These are phyloP conservation scores for Myriangium duriaei DNA, from an alignment of 2,329 filamentous ascomycete species.

Conservation along the genomic window DNA sequence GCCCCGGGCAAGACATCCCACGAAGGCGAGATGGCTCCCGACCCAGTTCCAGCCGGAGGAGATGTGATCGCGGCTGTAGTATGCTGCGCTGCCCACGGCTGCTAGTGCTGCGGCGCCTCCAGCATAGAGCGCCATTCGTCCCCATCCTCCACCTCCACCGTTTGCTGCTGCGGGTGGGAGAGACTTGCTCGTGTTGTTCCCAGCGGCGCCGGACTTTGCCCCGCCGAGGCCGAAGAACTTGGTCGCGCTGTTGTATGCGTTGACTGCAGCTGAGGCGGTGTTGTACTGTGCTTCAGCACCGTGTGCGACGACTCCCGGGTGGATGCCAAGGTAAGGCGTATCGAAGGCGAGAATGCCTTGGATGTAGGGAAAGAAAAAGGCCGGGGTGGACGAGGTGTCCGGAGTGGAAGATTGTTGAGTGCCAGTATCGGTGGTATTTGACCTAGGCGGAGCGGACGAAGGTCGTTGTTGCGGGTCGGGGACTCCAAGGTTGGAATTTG, in stretches of 20 bases:
- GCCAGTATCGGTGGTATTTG: constrained; percentile 3
- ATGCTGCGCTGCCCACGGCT: constrained; percentile 73
- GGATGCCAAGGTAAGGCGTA: constrained; percentile 78
- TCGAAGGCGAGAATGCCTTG: constrained; percentile 87
- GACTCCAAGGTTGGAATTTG: constrained; percentile 7
- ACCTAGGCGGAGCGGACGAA: constrained; percentile 12
- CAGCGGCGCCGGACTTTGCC: neutral
- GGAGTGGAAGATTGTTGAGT: constrained; percentile 25
- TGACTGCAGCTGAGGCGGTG: constrained; percentile 56
- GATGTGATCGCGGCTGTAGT: constrained; percentile 71
- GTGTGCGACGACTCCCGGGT: constrained; percentile 71
- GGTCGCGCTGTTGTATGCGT: constrained; percentile 52
- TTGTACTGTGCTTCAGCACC: constrained; percentile 79
- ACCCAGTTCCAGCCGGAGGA: constrained; percentile 68
- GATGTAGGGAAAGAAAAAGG: constrained; percentile 84
- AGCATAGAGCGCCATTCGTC: constrained; percentile 72
- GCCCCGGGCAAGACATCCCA: constrained; percentile 73
- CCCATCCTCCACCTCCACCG: constrained; percentile 50
- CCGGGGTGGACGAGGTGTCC: constrained; percentile 24
- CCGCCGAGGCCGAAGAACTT: constrained; percentile 40
- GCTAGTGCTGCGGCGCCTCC: constrained; percentile 71
- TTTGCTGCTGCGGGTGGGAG: constrained; percentile 16
- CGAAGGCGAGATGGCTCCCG: constrained; percentile 82
- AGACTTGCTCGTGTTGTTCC: constrained; percentile 21
- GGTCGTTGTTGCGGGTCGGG: constrained; percentile 7